phyloP scores from a whole-genome alignment of 805 yeast genomes.

The Saccharomycopsis babjevae region DNA sequence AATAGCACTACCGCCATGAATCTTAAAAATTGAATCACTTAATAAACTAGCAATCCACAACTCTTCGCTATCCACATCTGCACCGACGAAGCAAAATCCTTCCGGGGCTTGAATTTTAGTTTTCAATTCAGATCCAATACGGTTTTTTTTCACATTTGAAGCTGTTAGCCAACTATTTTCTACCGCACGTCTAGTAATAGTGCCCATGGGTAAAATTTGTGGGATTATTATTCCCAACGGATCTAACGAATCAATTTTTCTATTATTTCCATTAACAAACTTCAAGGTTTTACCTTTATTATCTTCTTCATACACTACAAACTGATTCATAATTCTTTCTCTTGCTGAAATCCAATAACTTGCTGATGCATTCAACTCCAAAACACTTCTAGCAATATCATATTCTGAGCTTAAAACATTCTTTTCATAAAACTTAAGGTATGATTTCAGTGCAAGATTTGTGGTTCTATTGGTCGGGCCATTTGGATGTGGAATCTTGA shows the following conservation, averaged over 20 bases:
- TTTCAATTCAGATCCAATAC: conserved; percentile 91
- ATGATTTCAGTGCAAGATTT: conserved; percentile 67
- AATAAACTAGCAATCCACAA: conserved; percentile 94
- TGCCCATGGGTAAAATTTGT: conserved; percentile 83
- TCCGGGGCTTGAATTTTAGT: conserved; percentile 77
- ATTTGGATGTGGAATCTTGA: conserved; percentile 81
- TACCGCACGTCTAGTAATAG: conserved; percentile 91
- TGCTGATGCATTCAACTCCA: conserved; percentile 66
- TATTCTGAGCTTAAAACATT: conserved; percentile 63
- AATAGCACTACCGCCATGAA: conserved; percentile 93
- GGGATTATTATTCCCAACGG: conserved; percentile 74
- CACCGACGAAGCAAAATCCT: conserved; percentile 91
- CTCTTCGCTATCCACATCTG: conserved; percentile 98
- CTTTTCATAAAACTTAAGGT: conserved; percentile 59
- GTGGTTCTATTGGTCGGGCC: conserved; percentile 69
- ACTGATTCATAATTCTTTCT: conserved; percentile 73
- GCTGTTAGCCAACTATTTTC: conserved; percentile 98
- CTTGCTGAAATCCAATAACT: conserved; percentile 92
- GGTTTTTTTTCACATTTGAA: conserved; percentile 73
- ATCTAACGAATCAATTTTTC: conserved; percentile 15
- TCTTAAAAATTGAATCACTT: conserved; percentile 80
- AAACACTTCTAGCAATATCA: conserved; percentile 64
- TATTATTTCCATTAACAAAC: conserved; percentile 4
- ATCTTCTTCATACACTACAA: conserved; percentile 51
- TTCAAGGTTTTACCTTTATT: conserved; percentile 8